Base-by-base conservation (phyloP, 2,329 filamentous ascomycete species). In the Cercospora zeina region DNA sequence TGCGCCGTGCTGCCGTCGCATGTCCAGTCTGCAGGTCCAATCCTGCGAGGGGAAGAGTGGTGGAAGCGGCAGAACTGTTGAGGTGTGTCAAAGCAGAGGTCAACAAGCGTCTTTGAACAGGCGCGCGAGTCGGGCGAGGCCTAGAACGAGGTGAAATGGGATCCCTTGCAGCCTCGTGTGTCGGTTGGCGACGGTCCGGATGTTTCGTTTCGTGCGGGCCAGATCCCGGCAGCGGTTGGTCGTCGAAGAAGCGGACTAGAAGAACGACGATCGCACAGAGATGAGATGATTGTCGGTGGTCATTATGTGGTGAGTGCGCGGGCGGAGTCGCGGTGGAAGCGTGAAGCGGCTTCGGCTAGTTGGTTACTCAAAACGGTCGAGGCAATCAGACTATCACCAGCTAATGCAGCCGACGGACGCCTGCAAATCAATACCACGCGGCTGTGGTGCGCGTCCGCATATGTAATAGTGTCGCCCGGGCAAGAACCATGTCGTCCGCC, bases 221-320 rank as follows among this genome's bases (percentile, higher is more conserved):
- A 50, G 60, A 61, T 63, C 58, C 39, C 55, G 54, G 54, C 19
- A 37, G 14, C 24, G 54, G 24, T 27, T 3, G 37, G 54, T 42
- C 37, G 33, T 59, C 56, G 62, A 60, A 54, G 42, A 54, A 50
- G 59, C 33, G 34, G 54, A 36, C 45, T 45, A 59, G 59, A 55
- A 49, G 37, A 27, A 58, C 45, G 59, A 51, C 59, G 39, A 31
- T 27, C 30, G n/a, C 13, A 51, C 54, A 16, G 57, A 64, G 53
- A 67, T 65, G 24, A n/a, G 64, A 67, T 27, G 66, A 67, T 67
- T 47, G 58, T 58, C 66, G 61, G n/a, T n/a, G n/a, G n/a, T n/a
- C n/a, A n/a, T n/a, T 59, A 51, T 34, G 24, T 37, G 58, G 36
- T 21, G 56, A 27, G 36, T 45, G 24, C 36, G 16, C 24, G 16